These are phyloP conservation scores for Chlorella sp. DNA, from an alignment of 139 green algal species.

Conservation along the genomic window DNA sequence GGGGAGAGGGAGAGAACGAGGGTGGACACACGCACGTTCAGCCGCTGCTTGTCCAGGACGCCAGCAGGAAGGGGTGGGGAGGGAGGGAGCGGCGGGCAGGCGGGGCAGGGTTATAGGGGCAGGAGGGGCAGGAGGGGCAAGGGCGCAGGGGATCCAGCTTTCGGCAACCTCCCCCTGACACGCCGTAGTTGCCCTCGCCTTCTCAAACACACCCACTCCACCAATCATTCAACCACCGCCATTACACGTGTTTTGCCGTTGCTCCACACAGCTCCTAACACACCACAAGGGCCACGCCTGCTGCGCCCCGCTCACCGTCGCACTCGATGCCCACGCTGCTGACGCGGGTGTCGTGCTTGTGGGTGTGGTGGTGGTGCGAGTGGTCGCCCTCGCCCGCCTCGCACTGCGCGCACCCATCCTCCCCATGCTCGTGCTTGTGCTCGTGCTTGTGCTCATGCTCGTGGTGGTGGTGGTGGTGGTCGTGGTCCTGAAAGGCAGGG, in stretches of 20 bases:
- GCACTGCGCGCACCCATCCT: conserved; percentile 20
- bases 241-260: neutral
- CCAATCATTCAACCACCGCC: too few species aligned
- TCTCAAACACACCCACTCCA: too few species aligned
- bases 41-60: neutral
- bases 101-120: too few species aligned
- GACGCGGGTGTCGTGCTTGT: conserved; percentile 80
- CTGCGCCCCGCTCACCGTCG: conserved; percentile 52
- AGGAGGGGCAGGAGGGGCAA: too few species aligned
- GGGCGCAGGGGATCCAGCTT: too few species aligned
- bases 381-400: conserved; percentile 29
- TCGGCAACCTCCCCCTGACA: too few species aligned
- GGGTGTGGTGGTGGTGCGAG: conserved; percentile 52
- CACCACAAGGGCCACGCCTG: too few species aligned
- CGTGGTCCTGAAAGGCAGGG: conserved; percentile 9
- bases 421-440: conserved; percentile 12
- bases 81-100: too few species aligned
- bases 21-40: too few species aligned
- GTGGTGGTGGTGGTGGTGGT: conserved; percentile 50
- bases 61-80: too few species aligned
- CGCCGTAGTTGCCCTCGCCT: too few species aligned
- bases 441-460: conserved; percentile 24
- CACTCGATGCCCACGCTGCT: conserved; percentile 71
- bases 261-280: neutral
- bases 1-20: neutral